These are phyloP conservation scores for Coriolopsis trogii DNA, from an alignment of 1,284 basidiomycete genomes.

Conservation along the genomic window DNA sequence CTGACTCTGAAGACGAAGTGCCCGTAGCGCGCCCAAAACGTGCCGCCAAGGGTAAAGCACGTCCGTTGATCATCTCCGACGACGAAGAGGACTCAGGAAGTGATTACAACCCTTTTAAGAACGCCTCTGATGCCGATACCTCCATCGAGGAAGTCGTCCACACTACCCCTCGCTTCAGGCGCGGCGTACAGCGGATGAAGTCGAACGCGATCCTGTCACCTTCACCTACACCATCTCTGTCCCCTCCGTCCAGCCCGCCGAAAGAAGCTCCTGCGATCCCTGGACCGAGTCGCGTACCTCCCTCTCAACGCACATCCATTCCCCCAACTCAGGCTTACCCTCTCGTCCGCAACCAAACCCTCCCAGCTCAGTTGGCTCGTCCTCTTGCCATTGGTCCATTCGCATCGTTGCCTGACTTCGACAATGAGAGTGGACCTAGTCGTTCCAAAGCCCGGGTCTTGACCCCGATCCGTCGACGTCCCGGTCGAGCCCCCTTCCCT, in stretches of 20 bases:
- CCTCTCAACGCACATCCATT: neutral
- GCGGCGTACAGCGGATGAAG: conserved; percentile 2
- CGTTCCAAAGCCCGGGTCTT: conserved; percentile 52
- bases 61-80: conserved; percentile 38
- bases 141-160: conserved; percentile 25
- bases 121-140: neutral
- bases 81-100: conserved; percentile 46
- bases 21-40: conserved; percentile 22
- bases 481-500: conserved; percentile 42
- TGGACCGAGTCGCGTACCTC: neutral
- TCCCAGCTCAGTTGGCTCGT: conserved; percentile 9
- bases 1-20: conserved; percentile 30
- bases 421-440: conserved; percentile 39
- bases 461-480: conserved; percentile 61
- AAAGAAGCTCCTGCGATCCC: neutral
- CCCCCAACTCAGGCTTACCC: neutral
- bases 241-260: conserved; percentile 7
- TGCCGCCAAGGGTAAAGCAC: conserved; percentile 21
- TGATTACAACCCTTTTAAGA: conserved; percentile 15
- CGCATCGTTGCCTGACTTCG: conserved; percentile 14
- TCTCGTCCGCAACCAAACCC: conserved; percentile 4
- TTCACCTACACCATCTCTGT: conserved; percentile 14
- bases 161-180: conserved; percentile 16
- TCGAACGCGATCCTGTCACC: conserved; percentile 12
- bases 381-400: conserved; percentile 7